Base-by-base conservation (phyloP, 2,329 filamentous ascomycete genomes). In the Emmonsia crescens region DNA sequence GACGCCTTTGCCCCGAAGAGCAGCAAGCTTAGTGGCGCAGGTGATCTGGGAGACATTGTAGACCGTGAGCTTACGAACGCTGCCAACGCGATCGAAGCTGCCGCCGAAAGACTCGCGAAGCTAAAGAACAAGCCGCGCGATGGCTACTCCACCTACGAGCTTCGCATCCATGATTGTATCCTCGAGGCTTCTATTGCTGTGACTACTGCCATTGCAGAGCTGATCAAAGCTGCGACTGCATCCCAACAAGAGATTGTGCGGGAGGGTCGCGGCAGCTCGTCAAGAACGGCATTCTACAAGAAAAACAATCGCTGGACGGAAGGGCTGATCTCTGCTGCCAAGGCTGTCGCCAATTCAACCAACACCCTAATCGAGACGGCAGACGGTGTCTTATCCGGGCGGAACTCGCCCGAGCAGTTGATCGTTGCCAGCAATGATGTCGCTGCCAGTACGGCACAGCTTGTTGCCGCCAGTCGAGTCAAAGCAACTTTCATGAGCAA, bases 281-380 rank as follows among this genome's bases (percentile, higher is more conserved):
- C 91, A 52, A 85, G 87, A 62, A 95, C 92, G 1, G 91, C 92
- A 29, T 99, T 99, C 76, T 99, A 99, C 86, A 97, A 97, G 83
- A 97, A 97, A 81, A 96, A 99, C 83, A 99, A 97, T 78, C 85
- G 94, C 59, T 99, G 94, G 94, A 99, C 94, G 0, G 94, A 99
- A 72, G 94, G 94, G 56, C 85, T 99, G 64, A 96, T 99, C 72
- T 96, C 91, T 44, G 94, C 94, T 0, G 93, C 94, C 66, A 99
- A 99, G 78, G 94, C 94, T 0, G 94, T 99, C 21, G 94, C 94
- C 2, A 83, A 84, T 1, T 95, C 91, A 19, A 99, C 94, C 12
- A 97, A 96, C 78, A 94, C 88, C 49, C 84, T 99, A 67, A 99
- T 99, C 71, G 94, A 99, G 81, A 99, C 94, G 6, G 94, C 94